Percentiles rank a stretch among this genome's conserved stretches.
Evolutionary conservation across 192 early-diverging fungal species (phyloP).

Genomic region (Chytriomyces confervae): DNA sequence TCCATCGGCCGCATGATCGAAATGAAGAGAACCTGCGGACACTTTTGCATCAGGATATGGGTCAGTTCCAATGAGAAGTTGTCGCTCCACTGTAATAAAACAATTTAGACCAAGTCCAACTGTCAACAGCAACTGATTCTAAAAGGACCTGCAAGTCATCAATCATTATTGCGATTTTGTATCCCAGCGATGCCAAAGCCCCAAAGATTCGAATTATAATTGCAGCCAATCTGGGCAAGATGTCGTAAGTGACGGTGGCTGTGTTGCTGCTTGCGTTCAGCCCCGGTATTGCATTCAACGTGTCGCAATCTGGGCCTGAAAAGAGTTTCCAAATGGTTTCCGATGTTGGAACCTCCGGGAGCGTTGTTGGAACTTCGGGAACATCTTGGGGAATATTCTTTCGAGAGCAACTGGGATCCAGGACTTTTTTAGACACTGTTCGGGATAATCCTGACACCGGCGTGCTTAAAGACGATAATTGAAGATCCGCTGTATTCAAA

Average conservation of each 20-base stretch:
- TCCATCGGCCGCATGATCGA: constrained; percentile 12
- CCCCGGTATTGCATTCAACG: constrained; percentile 34
- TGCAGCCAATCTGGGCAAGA: constrained; percentile 1
- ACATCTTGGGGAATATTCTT: too few relatives aligned
- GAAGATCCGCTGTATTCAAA: too few relatives aligned
- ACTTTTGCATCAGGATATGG: constrained; percentile 23
- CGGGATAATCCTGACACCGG: too few relatives aligned
- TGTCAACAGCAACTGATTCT: neutral
- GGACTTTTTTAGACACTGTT: too few relatives aligned
- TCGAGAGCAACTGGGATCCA: too few relatives aligned
- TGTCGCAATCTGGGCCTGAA: constrained; percentile 21
- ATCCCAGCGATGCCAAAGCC: constrained; percentile 1
- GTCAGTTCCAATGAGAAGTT: constrained; percentile 13
- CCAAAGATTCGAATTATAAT: constrained; percentile 7
- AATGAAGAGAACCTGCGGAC: constrained; percentile 13
- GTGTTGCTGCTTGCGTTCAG: constrained; percentile 11
- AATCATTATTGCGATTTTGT: constrained; percentile 22
- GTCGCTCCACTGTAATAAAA: constrained; percentile 28
- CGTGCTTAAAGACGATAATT: too few relatives aligned
- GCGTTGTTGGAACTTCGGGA: too few relatives aligned
- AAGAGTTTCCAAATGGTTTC: constrained; percentile 1
- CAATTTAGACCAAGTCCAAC: neutral
- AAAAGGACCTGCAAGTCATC: constrained; percentile 34
- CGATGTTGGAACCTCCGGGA: neutral
- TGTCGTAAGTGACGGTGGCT: neutral